phyloP scores from a whole-genome alignment of 108 stramenopile genomes.

The Stephanodiscus triporus region DNA sequence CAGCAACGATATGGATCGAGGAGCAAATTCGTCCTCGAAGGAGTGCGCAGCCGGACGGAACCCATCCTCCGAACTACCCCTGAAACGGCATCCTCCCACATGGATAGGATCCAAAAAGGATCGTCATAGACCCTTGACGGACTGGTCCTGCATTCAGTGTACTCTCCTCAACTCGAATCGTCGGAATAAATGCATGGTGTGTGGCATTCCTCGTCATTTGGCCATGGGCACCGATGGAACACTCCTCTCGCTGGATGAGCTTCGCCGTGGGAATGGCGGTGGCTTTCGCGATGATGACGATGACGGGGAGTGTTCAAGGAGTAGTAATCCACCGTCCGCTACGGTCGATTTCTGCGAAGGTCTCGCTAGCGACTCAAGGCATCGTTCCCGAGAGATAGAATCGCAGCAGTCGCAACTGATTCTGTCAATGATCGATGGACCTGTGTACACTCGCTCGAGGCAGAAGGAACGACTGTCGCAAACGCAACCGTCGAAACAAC shows the following conservation, averaged over 20 bases:
- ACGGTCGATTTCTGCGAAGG: background rate
- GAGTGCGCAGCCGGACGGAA: too few relatives aligned
- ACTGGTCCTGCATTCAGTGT: conserved; percentile 42
- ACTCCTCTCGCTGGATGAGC: conserved; percentile 17
- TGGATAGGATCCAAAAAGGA: background rate
- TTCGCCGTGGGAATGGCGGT: background rate
- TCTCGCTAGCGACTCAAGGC: background rate
- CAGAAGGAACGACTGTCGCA: conserved; percentile 18
- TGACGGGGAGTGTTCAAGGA: background rate
- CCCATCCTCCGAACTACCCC: too few relatives aligned
- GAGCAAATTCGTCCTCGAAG: too few relatives aligned
- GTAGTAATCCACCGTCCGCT: background rate
- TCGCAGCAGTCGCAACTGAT: background rate
- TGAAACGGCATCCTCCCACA: too few relatives aligned
- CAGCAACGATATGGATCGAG: too few relatives aligned
- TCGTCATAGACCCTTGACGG: conserved; percentile 6
- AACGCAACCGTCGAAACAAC: conserved; percentile 3
- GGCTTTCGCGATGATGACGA: conserved; percentile 1
- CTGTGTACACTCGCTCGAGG: conserved; percentile 34
- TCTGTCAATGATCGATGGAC: conserved; percentile 23
- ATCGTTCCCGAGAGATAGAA: background rate
- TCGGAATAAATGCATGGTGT: conserved; percentile 39
- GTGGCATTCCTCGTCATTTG: conserved; percentile 25
- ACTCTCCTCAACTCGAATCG: conserved; percentile 36
- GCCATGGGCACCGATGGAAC: conserved; percentile 18